Conservation (phyloP, 108 stramenopile genomes). For the Halocafeteria seosinensis region DNA sequence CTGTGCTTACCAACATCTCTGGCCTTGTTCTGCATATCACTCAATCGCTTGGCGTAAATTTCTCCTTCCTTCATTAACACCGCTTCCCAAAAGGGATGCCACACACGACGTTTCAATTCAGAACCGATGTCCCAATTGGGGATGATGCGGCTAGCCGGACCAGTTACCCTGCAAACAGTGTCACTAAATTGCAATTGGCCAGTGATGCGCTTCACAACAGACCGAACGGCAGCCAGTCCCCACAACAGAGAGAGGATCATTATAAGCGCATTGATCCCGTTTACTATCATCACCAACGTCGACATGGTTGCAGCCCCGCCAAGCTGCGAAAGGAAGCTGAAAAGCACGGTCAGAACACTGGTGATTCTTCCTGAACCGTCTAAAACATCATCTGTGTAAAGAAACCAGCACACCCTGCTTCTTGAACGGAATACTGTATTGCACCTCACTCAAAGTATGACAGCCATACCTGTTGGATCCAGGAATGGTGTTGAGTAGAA, state of each 20-base stretch:
- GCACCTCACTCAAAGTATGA: too few species aligned
- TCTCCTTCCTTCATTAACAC: background rate
- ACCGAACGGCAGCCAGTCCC: background rate
- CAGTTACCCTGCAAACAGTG: background rate
- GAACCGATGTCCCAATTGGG: background rate
- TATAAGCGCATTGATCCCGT: background rate
- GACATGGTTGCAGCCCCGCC: background rate
- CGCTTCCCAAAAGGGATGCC: background rate
- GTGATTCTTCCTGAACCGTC: background rate
- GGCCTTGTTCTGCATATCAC: background rate
- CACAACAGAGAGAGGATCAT: background rate
- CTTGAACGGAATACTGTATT: too few species aligned
- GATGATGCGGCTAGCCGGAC: background rate
- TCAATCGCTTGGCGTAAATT: background rate
- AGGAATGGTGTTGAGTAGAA: background rate
- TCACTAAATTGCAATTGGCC: background rate
- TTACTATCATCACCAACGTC: background rate
- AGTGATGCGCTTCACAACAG: background rate
- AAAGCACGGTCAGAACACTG: background rate
- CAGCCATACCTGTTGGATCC: too few species aligned
- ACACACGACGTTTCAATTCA: background rate
- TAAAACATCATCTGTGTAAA: too few species aligned
- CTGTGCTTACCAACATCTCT: background rate
- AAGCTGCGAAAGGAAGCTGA: background rate
- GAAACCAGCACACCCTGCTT: too few species aligned